Conservation (phyloP, 2,329 filamentous ascomycete genomes). For the Colletotrichum sp. region DNA sequence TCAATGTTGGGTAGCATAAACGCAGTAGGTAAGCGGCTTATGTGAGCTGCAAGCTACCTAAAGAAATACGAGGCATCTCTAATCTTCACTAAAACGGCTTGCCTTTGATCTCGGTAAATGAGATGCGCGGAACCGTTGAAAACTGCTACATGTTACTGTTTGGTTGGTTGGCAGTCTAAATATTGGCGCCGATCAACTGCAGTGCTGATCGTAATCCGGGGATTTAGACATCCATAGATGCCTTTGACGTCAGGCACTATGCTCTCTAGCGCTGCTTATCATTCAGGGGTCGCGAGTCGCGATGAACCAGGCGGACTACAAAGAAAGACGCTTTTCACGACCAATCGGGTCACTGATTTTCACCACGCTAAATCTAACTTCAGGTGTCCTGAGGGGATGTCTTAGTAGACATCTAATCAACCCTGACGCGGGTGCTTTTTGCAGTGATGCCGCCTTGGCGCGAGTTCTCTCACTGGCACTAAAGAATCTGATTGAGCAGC, state of each 20-base stretch:
- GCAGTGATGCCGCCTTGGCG: not conserved
- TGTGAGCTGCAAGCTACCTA: not conserved
- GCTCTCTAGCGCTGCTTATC: not conserved
- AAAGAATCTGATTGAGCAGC: not conserved
- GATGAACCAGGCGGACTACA: not conserved
- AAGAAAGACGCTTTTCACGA: not conserved
- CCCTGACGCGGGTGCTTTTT: not conserved
- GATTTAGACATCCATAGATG: not conserved
- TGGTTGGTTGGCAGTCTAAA: not conserved
- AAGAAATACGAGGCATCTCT: not conserved
- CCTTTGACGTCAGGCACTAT: not conserved
- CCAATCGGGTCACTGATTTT: not conserved
- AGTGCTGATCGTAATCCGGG: not conserved
- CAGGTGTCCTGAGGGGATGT: not conserved
- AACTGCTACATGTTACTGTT: not conserved
- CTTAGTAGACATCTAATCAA: not conserved
- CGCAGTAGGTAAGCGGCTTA: not conserved
- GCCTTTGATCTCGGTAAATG: accelerated
- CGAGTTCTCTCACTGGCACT: not conserved
- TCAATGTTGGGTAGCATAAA: not conserved
- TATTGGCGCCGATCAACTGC: not conserved
- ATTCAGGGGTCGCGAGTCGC: not conserved
- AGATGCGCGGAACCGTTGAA: not conserved
- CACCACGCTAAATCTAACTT: not conserved
- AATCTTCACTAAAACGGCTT: not conserved